phyloP scores from a whole-genome alignment of 345 rosid species.

The Linum tenue region DNA sequence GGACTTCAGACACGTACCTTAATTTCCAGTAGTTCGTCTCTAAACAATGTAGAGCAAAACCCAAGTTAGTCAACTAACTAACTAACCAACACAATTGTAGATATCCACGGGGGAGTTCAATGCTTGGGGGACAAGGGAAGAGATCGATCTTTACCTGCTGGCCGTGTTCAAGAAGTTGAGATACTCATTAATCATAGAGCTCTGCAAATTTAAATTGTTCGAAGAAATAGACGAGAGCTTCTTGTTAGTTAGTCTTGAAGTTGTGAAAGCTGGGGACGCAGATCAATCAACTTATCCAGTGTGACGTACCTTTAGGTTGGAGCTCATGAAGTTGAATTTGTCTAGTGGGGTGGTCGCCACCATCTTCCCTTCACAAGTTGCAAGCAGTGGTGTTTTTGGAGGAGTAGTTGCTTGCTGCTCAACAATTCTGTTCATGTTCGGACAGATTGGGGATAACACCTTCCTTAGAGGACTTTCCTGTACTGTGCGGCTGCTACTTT shows the following conservation, averaged over 20 bases:
- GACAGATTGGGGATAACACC: conserved; percentile 52
- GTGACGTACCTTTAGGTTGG: conserved; percentile 45
- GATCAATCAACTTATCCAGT: background rate
- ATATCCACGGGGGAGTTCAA: background rate
- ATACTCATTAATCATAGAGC: conserved; percentile 49
- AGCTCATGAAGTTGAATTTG: conserved; percentile 45
- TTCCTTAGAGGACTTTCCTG: conserved; percentile 40
- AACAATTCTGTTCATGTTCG: conserved; percentile 24
- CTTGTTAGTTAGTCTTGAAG: background rate
- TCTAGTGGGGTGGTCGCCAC: conserved; percentile 37
- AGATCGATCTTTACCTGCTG: conserved; percentile 37
- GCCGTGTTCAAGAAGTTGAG: conserved; percentile 62
- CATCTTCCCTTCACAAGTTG: conserved; percentile 14
- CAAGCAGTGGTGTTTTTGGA: conserved; percentile 35
- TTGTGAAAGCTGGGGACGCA: background rate
- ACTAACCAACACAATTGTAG: conserved; percentile 18
- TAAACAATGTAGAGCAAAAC: conserved; percentile 20
- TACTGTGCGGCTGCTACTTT: conserved; percentile 5
- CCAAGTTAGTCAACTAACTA: background rate
- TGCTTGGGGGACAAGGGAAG: background rate
- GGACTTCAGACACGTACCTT: conserved; percentile 34
- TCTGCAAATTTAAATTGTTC: conserved; percentile 31
- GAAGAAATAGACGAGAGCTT: conserved; percentile 1
- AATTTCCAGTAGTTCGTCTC: conserved; percentile 67
- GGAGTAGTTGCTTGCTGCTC: conserved; percentile 19